Conservation (phyloP, 768 basidiomycete species). For the Porphyrellus cyaneotinctus region DNA sequence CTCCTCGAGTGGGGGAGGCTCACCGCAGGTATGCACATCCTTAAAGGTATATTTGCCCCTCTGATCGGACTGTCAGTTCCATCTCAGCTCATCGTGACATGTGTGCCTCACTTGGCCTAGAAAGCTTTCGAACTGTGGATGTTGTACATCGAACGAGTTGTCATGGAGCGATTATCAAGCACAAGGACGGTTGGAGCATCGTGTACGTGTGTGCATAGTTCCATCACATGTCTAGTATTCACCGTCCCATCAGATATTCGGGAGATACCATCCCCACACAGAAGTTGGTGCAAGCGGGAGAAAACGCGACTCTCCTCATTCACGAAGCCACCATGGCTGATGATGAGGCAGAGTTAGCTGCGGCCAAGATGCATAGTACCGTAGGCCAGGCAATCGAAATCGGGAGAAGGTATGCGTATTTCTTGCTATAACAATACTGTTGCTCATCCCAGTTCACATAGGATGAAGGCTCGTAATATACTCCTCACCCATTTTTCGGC, state of each 20-base stretch:
- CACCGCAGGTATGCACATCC: conserved; percentile 3
- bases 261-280: conserved; percentile 84
- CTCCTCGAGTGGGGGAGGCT: conserved; percentile 18
- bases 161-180: conserved; percentile 67
- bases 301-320: conserved; percentile 74
- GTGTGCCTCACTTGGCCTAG: conserved; percentile 52
- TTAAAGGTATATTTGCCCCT: not conserved
- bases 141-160: conserved; percentile 71
- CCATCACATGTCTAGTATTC: not conserved
- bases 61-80: conserved; percentile 36
- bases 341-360: conserved; percentile 70
- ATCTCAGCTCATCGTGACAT: conserved; percentile 39
- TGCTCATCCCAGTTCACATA: conserved; percentile 28
- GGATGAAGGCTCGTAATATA: conserved; percentile 81
- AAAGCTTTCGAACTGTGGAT: conserved; percentile 60
- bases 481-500: conserved; percentile 97
- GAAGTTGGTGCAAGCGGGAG: conserved; percentile 59
- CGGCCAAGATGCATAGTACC: conserved; percentile 81
- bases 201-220: conserved; percentile 27
- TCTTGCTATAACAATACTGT: not conserved
- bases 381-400: conserved; percentile 83
- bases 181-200: conserved; percentile 52
- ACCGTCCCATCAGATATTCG: conserved; percentile 61
- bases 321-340: conserved; percentile 95
- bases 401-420: conserved; percentile 53